Conservation (phyloP, 2,329 filamentous ascomycete genomes). For the Neofusicoccum sp. region DNA sequence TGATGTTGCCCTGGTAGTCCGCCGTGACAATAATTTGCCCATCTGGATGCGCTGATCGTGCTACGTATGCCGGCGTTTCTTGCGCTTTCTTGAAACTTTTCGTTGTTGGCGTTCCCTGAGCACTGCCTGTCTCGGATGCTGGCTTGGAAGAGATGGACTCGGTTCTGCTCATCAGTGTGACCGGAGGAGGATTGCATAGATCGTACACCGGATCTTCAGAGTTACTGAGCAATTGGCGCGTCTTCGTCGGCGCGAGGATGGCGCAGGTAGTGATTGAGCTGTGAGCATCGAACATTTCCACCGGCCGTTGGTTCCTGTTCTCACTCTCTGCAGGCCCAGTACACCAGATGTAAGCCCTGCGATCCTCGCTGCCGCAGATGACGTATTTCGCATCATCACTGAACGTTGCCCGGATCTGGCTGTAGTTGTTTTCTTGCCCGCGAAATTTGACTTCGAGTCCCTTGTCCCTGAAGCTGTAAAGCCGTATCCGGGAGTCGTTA, state of each 20-base stretch:
- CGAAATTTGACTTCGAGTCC: constrained; percentile 84
- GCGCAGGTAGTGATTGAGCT: constrained; percentile 86
- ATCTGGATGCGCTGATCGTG: constrained; percentile 70
- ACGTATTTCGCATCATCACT: constrained; percentile 84
- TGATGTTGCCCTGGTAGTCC: constrained; percentile 84
- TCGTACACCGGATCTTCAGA: constrained; percentile 95
- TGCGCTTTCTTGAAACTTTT: constrained; percentile 45
- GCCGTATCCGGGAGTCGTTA: constrained; percentile 86
- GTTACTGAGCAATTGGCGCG: constrained; percentile 71
- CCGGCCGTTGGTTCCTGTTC: constrained; percentile 73
- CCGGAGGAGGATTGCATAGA: constrained; percentile 89
- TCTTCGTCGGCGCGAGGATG: constrained; percentile 75
- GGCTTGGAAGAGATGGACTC: constrained; percentile 57
- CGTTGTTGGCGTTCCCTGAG: constrained; percentile 31
- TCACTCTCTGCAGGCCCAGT: constrained; percentile 59
- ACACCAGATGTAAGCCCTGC: constrained; percentile 87
- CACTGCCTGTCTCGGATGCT: constrained; percentile 42
- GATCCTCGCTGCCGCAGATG: constrained; percentile 90
- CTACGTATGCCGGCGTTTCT: constrained; percentile 73
- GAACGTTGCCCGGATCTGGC: constrained; percentile 86
- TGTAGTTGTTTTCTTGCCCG: constrained; percentile 84
- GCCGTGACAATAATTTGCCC: constrained; percentile 93
- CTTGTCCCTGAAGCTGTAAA: constrained; percentile 87
- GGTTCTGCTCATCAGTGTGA: constrained; percentile 73
- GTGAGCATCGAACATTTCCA: constrained; percentile 90